A percentile compares a stretch with the other conserved stretches of the same genome.
Evolutionary conservation across 352 stramenopile genomes (phyloP).

Genomic region (Phytophthora pini): DNA sequence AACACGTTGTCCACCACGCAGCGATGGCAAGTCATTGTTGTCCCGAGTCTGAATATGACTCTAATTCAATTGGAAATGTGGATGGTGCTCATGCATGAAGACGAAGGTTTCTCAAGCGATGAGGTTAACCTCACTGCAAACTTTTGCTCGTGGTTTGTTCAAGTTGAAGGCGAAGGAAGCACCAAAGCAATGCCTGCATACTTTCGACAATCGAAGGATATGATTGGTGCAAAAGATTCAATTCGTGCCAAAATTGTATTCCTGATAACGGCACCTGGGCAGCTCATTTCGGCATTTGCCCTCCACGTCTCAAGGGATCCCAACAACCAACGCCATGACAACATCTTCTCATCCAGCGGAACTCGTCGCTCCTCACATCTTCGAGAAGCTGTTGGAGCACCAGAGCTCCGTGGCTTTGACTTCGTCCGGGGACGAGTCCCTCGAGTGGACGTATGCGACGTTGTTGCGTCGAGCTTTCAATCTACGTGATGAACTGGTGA

Average conservation of each 20-base stretch:
- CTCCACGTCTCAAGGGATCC: background rate
- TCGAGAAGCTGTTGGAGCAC: conserved; percentile 39
- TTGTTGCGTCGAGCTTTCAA: conserved; percentile 42
- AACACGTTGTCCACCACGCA: background rate
- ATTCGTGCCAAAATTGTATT: background rate
- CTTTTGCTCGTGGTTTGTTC: conserved; percentile 2
- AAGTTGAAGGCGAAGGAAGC: background rate
- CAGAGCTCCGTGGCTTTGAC: conserved; percentile 28
- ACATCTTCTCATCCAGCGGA: background rate
- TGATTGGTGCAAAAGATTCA: background rate
- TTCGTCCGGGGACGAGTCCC: conserved; percentile 4
- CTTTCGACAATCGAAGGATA: background rate
- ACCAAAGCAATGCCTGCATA: background rate
- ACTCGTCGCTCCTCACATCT: conserved; percentile 34
- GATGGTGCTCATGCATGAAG: background rate
- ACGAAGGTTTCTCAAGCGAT: background rate
- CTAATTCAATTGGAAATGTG: background rate
- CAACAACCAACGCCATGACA: conserved; percentile 5
- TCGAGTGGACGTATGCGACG: conserved; percentile 56
- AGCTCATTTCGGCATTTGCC: conserved; percentile 13
- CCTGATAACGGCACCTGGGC: conserved; percentile 9
- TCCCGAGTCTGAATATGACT: too few species aligned
- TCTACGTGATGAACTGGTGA: conserved; percentile 42
- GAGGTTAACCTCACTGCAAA: background rate
- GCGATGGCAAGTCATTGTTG: background rate